Conservation (phyloP, 2,329 filamentous ascomycete species). For the Camptophora hylomeconis region DNA sequence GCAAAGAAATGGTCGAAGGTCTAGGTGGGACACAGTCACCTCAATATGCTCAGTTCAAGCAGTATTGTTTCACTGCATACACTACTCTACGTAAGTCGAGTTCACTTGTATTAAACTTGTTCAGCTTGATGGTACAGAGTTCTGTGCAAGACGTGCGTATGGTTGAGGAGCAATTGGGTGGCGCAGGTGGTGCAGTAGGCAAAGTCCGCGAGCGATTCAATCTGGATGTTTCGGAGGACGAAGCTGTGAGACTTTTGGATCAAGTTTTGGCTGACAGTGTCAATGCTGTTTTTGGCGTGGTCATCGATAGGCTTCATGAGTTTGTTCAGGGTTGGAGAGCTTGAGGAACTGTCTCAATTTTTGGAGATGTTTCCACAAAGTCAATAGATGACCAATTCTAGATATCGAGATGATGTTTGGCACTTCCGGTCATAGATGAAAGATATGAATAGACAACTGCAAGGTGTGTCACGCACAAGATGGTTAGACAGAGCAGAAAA, state of each 20-base stretch:
- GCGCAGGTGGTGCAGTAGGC: constrained; percentile 48
- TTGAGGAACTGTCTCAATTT: constrained; percentile 24
- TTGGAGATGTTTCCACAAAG: too few relatives aligned
- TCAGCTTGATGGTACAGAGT: constrained; percentile 92
- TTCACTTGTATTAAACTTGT: constrained; percentile 86
- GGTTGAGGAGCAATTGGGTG: constrained; percentile 61
- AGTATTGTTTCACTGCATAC: constrained; percentile 93
- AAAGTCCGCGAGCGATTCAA: constrained; percentile 95
- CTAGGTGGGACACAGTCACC: constrained; percentile 79
- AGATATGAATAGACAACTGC: too few relatives aligned
- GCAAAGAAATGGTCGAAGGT: constrained; percentile 95
- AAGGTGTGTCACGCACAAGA: too few relatives aligned
- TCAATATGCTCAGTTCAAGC: constrained; percentile 79
- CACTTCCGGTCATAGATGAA: too few relatives aligned
- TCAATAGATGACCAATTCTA: too few relatives aligned
- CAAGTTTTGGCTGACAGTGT: constrained; percentile 82
- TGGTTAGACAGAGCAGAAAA: too few relatives aligned
- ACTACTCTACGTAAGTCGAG: constrained; percentile 79
- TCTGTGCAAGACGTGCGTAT: constrained; percentile 92
- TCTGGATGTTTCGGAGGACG: constrained; percentile 80
- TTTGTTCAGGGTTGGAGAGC: constrained; percentile 82
- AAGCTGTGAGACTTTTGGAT: constrained; percentile 78
- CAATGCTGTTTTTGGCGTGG: constrained; percentile 77
- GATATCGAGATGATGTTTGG: too few relatives aligned
- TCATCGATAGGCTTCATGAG: constrained; percentile 90